These are phyloP conservation scores for Trametes elegans DNA, from an alignment of 768 basidiomycete species.

Conservation along the genomic window DNA sequence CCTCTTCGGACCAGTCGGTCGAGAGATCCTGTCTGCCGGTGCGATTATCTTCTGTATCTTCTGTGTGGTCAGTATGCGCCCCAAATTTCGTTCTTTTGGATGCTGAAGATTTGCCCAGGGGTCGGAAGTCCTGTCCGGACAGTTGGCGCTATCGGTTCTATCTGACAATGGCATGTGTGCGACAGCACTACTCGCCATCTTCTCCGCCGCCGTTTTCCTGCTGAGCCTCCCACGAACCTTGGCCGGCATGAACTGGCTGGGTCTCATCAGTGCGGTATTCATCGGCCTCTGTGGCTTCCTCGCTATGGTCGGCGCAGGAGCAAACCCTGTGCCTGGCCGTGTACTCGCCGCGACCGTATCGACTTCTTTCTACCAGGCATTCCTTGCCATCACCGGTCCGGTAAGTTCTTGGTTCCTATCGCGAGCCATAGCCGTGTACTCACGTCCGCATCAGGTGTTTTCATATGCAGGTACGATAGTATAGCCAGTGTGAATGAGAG, in stretches of 20 bases:
- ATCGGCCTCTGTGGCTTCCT: slow-evolving; percentile 47
- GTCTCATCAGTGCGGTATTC: slow-evolving; percentile 39
- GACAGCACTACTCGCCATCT: slow-evolving; percentile 45
- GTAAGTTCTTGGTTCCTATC: slow-evolving; percentile 29
- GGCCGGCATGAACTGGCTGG: slow-evolving; percentile 45
- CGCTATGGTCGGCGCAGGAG: slow-evolving; percentile 50
- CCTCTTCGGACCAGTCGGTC: slow-evolving; percentile 44
- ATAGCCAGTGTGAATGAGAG: no score
- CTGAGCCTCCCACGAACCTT: slow-evolving; percentile 48
- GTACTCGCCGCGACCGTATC: slow-evolving; percentile 36
- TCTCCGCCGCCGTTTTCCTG: slow-evolving; percentile 41
- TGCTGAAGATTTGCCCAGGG: slow-evolving; percentile 33
- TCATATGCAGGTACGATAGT: slow-evolving; percentile 43
- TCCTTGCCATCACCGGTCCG: slow-evolving; percentile 52
- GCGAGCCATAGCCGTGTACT: no score
- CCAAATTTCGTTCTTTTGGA: background rate
- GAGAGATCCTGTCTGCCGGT: slow-evolving; percentile 45
- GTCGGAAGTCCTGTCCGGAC: slow-evolving; percentile 48
- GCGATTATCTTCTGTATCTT: slow-evolving; percentile 53
- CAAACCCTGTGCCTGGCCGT: slow-evolving; percentile 43
- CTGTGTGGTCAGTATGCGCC: slow-evolving; percentile 16
- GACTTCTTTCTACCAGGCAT: slow-evolving; percentile 46
- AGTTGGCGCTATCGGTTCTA: slow-evolving; percentile 48
- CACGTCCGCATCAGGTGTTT: slow-evolving; percentile 37
- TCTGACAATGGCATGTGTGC: slow-evolving; percentile 49